These are phyloP conservation scores for Aspergillus hiratsukae DNA, from an alignment of 2,329 filamentous ascomycete genomes.

Conservation along the genomic window DNA sequence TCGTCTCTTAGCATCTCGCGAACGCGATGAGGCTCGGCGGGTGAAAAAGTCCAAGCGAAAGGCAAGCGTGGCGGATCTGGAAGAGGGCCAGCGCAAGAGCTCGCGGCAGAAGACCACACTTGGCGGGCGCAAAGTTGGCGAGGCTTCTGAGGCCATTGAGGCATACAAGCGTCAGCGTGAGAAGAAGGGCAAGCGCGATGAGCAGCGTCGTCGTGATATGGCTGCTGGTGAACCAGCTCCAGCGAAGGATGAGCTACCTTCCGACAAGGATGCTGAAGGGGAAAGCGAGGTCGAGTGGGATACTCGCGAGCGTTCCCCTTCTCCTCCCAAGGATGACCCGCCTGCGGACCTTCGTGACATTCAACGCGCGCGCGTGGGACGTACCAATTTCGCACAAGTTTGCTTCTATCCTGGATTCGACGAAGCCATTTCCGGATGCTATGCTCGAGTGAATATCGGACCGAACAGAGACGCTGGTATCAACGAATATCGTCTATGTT, in stretches of 20 bases:
- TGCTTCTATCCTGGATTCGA: constrained; percentile 94
- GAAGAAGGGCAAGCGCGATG: constrained; percentile 50
- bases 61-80: constrained; percentile 70
- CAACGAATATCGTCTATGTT: constrained; percentile 79
- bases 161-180: constrained; percentile 59
- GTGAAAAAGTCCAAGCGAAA: constrained; percentile 64
- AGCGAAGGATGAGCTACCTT: constrained; percentile 57
- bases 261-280: constrained; percentile 60
- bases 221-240: constrained; percentile 53
- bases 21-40: constrained; percentile 54
- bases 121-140: constrained; percentile 62
- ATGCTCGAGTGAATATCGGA: constrained; percentile 77
- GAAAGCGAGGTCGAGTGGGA: constrained; percentile 80
- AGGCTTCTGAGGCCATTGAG: constrained; percentile 70
- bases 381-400: constrained; percentile 80
- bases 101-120: constrained; percentile 66
- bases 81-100: constrained; percentile 71
- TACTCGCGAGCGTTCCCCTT: constrained; percentile 50
- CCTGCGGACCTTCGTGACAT: constrained; percentile 74
- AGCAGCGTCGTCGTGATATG: constrained; percentile 42
- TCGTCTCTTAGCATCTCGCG: constrained; percentile 66
- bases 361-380: constrained; percentile 76
- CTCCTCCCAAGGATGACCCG: constrained; percentile 58
- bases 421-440: constrained; percentile 74
- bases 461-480: constrained; percentile 66